Evolutionary conservation across 139 green algal species (phyloP).

Genomic region (Auxenochlorella pyrenoidosa): DNA sequence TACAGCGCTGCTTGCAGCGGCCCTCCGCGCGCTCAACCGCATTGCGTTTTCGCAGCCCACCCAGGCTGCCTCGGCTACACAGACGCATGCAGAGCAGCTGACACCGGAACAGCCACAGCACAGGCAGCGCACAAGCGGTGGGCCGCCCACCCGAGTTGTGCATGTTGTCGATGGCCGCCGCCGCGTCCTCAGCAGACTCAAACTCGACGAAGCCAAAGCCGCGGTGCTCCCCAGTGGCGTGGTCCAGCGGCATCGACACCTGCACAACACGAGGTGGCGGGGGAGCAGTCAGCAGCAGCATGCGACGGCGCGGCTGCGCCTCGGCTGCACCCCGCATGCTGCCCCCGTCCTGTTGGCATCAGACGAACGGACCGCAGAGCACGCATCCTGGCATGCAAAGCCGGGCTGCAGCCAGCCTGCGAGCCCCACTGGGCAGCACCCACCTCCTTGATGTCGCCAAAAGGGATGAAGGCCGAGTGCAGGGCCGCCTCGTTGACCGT

Average conservation of each 20-base stretch:
- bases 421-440: no score
- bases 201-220: conserved; percentile 98
- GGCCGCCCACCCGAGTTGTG: conserved; percentile 76
- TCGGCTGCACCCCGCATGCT: no score
- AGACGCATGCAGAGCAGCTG: no score
- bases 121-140: neutral
- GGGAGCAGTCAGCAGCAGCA: neutral
- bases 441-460: conserved; percentile 95
- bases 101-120: neutral
- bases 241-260: conserved; percentile 93
- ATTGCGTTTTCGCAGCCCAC: neutral
- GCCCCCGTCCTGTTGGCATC: no score
- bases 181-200: conserved; percentile 90
- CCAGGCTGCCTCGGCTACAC: no score
- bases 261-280: neutral
- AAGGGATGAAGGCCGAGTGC: conserved; percentile 96
- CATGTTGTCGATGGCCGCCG: conserved; percentile 97
- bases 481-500: conserved; percentile 88
- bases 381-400: no score
- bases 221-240: conserved; percentile 83
- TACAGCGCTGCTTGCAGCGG: no score
- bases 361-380: no score
- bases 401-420: no score
- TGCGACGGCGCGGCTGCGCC: neutral
- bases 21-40: no score